Conservation (phyloP, 139 green algal species). For the Auxenochlorella pyrenoidosa region DNA sequence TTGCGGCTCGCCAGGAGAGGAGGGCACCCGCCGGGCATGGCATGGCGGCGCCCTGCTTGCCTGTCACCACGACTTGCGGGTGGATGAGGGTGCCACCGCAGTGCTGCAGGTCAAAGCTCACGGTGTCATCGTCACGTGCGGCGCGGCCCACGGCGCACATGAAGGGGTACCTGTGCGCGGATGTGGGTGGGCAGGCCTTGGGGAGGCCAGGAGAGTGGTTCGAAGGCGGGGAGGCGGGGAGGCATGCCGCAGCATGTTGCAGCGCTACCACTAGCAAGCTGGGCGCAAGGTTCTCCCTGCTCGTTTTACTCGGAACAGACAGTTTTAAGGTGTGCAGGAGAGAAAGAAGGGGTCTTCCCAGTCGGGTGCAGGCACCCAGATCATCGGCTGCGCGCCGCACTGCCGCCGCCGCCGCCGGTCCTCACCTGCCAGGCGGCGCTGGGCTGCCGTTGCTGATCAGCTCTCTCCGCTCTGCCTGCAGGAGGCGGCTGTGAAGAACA, state of each 20-base stretch:
- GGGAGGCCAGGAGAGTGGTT: background rate
- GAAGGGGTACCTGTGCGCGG: background rate
- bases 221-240: background rate
- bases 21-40: too few species aligned
- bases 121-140: background rate
- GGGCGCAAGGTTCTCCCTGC: too few species aligned
- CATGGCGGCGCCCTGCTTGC: background rate
- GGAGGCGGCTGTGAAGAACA: background rate
- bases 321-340: too few species aligned
- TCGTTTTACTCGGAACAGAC: too few species aligned
- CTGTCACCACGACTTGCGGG: background rate
- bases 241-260: too few species aligned
- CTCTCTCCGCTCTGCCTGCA: background rate
- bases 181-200: background rate
- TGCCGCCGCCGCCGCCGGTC: background rate
- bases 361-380: too few species aligned
- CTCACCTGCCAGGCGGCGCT: background rate
- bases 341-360: too few species aligned
- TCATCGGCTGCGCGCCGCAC: background rate
- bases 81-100: constrained; percentile 3
- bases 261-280: too few species aligned
- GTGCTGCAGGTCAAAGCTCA: background rate
- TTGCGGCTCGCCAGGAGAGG: too few species aligned
- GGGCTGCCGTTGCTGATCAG: constrained; percentile 8
- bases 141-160: constrained; percentile 3